phyloP scores from a whole-genome alignment of 1,284 basidiomycete species.

The Marasmius fiardii region DNA sequence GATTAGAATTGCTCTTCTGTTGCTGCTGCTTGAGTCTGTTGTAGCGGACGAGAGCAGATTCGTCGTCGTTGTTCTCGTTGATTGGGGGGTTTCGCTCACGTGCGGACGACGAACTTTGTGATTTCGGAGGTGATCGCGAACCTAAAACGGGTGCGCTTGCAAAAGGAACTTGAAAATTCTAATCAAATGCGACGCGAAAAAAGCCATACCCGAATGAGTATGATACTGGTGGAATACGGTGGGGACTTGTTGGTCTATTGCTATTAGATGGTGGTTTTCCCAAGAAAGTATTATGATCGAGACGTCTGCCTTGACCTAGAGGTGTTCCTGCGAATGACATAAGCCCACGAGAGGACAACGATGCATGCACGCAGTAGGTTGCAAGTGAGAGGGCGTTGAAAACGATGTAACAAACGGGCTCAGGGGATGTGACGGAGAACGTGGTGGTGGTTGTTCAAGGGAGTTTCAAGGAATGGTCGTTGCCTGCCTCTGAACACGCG shows the following conservation, averaged over 20 bases:
- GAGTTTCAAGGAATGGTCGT: neutral
- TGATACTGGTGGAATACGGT: constrained; percentile 46
- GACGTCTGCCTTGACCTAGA: constrained; percentile 77
- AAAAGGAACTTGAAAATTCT: constrained; percentile 20
- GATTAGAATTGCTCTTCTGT: constrained; percentile 22
- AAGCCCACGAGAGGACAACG: constrained; percentile 6
- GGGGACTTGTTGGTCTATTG: constrained; percentile 33
- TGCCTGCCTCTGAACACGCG: neutral
- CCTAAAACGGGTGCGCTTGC: constrained; percentile 55
- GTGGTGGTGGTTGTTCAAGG: neutral
- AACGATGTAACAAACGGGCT: neutral
- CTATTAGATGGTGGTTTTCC: constrained; percentile 49
- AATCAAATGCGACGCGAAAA: constrained; percentile 14
- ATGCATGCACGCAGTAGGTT: constrained; percentile 1
- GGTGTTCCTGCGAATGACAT: constrained; percentile 85
- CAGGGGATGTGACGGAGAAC: neutral
- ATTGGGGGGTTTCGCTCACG: constrained; percentile 20
- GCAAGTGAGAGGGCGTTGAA: neutral
- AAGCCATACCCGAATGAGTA: constrained; percentile 65
- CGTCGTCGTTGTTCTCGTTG: constrained; percentile 34
- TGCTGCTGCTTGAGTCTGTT: constrained; percentile 39
- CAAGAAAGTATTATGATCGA: constrained; percentile 74
- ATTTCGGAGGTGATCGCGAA: constrained; percentile 59
- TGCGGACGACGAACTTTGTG: constrained; percentile 26
- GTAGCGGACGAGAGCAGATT: constrained; percentile 35